phyloP scores from a whole-genome alignment of 75 land plant species.

The Larix kaempferi region DNA sequence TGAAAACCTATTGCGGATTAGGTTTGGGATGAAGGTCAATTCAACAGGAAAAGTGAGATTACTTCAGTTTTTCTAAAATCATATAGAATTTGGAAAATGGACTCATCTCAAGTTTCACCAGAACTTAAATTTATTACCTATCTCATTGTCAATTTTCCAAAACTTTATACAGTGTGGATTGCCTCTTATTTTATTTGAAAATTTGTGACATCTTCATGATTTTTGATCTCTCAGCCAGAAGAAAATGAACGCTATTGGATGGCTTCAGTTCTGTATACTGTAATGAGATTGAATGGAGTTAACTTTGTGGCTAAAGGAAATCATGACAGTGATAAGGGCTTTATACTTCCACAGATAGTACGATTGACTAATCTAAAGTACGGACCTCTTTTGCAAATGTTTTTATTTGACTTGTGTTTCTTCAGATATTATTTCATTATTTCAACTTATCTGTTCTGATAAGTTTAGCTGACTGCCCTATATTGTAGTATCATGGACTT shows the following conservation, averaged over 20 bases:
- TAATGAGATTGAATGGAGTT: conserved; percentile 36
- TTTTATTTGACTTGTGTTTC: neutral
- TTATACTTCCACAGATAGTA: conserved; percentile 70
- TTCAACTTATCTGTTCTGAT: neutral
- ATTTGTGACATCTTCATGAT: conserved; percentile 1
- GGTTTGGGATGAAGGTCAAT: no score
- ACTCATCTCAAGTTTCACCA: neutral
- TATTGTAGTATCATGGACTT: conserved; percentile 65
- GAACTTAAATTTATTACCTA: neutral
- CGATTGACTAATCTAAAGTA: conserved; percentile 64
- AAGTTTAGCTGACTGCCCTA: neutral
- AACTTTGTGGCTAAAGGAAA: conserved; percentile 7
- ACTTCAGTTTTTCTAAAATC: neutral
- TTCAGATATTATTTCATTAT: neutral
- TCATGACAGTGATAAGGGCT: conserved; percentile 21
- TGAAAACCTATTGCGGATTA: no score
- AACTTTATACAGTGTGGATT: neutral
- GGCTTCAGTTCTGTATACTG: conserved; percentile 66
- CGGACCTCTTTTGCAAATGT: neutral
- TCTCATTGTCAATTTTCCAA: neutral
- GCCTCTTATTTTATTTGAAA: neutral
- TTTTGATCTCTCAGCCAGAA: conserved; percentile 47
- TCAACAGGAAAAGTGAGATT: no score
- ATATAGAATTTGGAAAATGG: neutral
- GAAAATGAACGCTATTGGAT: conserved; percentile 75